These are phyloP conservation scores for Kluyveromyces wickerhamii DNA, from an alignment of 805 yeast genomes.

Conservation along the genomic window DNA sequence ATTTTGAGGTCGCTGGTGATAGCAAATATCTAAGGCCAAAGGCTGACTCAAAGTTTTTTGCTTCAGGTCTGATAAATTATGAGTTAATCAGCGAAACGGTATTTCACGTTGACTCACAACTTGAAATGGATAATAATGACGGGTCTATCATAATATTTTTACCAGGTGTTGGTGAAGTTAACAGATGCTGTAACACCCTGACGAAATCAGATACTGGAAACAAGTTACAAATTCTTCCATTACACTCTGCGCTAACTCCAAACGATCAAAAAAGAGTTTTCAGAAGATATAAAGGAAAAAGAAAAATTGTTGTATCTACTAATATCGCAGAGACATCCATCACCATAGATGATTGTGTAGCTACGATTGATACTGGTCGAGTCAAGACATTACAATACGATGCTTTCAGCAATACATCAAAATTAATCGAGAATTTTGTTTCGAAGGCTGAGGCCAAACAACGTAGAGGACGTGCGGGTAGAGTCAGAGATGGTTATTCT, in stretches of 20 bases:
- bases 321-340: conserved; percentile 97
- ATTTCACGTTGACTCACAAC: conserved; percentile 40
- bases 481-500: conserved; percentile 77
- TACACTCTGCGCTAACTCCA: conserved; percentile 83
- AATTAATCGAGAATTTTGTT: conserved; percentile 73
- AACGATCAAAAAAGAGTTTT: conserved; percentile 78
- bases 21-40: conserved; percentile 45
- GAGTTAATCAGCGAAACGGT: conserved; percentile 58
- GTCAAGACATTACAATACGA: conserved; percentile 74
- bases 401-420: conserved; percentile 56
- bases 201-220: conserved; percentile 10
- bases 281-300: conserved; percentile 41
- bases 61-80: conserved; percentile 63
- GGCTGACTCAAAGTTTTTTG: conserved; percentile 59
- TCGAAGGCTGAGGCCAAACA: conserved; percentile 86
- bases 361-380: conserved; percentile 80
- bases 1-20: conserved; percentile 11
- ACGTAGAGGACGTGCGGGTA: conserved; percentile 97
- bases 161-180: conserved; percentile 89
- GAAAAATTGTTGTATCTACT: conserved; percentile 84
- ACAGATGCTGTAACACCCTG: conserved; percentile 38
- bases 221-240: conserved; percentile 49
- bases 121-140: conserved; percentile 33
- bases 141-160: conserved; percentile 82
- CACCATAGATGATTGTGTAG: conserved; percentile 92